Evolutionary conservation across 2,329 filamentous ascomycete species (phyloP).

Genomic region (Pseudopithomyces chartarum): DNA sequence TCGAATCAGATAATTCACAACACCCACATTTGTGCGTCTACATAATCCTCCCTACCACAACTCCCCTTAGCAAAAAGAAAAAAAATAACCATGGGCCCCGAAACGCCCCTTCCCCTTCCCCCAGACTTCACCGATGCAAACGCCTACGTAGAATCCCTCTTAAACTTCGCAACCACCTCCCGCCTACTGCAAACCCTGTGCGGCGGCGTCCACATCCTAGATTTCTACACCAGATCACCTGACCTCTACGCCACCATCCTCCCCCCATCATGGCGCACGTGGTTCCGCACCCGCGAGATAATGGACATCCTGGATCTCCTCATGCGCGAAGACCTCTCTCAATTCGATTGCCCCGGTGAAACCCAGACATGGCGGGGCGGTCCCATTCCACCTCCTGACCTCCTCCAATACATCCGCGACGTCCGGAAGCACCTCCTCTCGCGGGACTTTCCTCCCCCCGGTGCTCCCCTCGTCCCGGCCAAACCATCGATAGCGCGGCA

Average conservation of each 20-base stretch:
- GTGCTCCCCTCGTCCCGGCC: constrained; percentile 35
- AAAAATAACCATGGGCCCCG: constrained; percentile 50
- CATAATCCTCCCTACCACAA: not conserved
- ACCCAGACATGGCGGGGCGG: constrained; percentile 49
- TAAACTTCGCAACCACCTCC: constrained; percentile 75
- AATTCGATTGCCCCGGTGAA: constrained; percentile 24
- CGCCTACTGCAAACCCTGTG: constrained; percentile 85
- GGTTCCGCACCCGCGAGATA: constrained; percentile 72
- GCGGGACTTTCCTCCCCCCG: constrained; percentile 59
- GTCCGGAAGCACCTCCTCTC: constrained; percentile 72
- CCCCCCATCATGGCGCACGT: constrained; percentile 79
- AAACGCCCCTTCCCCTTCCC: constrained; percentile 67
- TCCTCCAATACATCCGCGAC: constrained; percentile 73
- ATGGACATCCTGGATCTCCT: constrained; percentile 81
- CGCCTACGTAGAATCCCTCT: constrained; percentile 76
- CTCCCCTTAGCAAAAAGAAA: not conserved
- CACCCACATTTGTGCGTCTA: not conserved
- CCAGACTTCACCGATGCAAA: constrained; percentile 73
- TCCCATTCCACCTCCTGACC: constrained; percentile 54
- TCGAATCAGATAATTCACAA: not conserved
- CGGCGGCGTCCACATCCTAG: constrained; percentile 94
- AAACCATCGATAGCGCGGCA: constrained; percentile 68
- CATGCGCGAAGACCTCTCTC: constrained; percentile 73
- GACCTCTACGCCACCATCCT: constrained; percentile 80
- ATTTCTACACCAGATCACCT: constrained; percentile 88